phyloP scores from a whole-genome alignment of 176 grass and related monocot species.

The Elaeis guineensis region DNA sequence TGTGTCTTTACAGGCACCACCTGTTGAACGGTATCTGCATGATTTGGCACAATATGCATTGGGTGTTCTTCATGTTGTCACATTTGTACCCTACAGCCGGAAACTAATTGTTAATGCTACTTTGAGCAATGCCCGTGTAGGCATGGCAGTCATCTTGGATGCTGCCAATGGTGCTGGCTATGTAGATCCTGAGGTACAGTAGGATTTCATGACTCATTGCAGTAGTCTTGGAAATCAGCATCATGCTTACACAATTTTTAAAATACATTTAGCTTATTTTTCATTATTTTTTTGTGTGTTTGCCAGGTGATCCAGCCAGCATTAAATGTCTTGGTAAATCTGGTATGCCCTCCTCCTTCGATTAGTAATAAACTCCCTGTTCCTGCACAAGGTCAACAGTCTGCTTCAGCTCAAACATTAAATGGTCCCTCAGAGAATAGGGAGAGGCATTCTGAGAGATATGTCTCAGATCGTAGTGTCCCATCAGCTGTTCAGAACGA shows the following conservation, averaged over 20 bases:
- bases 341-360: conserved; percentile 93
- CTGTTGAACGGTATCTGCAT: conserved; percentile 77
- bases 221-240: too few relatives aligned
- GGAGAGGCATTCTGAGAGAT: conserved; percentile 53
- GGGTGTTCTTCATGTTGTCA: conserved; percentile 93
- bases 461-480: conserved; percentile 32
- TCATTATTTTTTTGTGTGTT: conserved; percentile 1
- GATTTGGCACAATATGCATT: conserved; percentile 90
- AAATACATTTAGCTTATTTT: conserved; percentile 1
- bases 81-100: conserved; percentile 64
- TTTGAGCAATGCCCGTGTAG: conserved; percentile 77
- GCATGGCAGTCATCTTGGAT: conserved; percentile 80
- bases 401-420: conserved; percentile 38
- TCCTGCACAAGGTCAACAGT: conserved; percentile 45
- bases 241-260: too few relatives aligned
- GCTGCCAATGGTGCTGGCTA: conserved; percentile 69
- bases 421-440: conserved; percentile 46
- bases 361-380: conserved; percentile 74
- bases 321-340: conserved; percentile 91
- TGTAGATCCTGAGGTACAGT: conserved; percentile 79
- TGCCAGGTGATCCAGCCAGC: conserved; percentile 86
- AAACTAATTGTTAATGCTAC: conserved; percentile 80
- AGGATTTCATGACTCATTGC: too few relatives aligned
- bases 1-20: conserved; percentile 52
- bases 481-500: conserved; percentile 35